Percentiles rank a stretch among this genome's conserved stretches.
Evolutionary conservation across 2,329 filamentous ascomycete species (phyloP).

Genomic region (Akanthomyces muscarius): DNA sequence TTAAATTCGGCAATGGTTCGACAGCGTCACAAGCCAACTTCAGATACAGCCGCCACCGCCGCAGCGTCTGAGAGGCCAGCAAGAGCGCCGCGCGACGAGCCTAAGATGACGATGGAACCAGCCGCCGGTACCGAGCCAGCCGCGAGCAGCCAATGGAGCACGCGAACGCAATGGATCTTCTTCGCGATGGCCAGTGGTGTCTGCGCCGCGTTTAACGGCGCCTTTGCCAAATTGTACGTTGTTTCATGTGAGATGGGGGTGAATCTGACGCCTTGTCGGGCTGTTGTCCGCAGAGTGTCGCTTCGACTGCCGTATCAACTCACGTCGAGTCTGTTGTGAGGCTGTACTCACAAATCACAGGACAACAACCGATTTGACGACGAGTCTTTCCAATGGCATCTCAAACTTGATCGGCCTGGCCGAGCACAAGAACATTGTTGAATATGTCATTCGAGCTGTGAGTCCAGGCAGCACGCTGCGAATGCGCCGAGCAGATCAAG

Average conservation of each 20-base stretch:
- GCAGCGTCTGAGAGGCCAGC: neutral
- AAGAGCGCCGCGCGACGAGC: neutral
- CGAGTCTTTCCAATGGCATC: constrained; percentile 42
- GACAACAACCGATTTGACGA: constrained; percentile 54
- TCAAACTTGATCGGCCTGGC: constrained; percentile 43
- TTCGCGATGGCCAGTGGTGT: constrained; percentile 70
- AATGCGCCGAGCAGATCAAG: no score
- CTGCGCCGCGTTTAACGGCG: constrained; percentile 76
- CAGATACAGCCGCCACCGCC: neutral
- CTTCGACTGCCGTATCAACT: no score
- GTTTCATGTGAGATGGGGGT: no score
- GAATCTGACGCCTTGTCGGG: neutral
- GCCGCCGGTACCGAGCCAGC: constrained; percentile 13
- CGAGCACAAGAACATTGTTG: constrained; percentile 39
- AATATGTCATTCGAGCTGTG: constrained; percentile 47
- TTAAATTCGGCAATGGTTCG: constrained; percentile 26
- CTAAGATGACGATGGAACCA: constrained; percentile 6
- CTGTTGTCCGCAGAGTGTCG: no score
- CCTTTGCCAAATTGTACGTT: constrained; percentile 76
- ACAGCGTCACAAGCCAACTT: constrained; percentile 22
- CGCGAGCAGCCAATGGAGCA: constrained; percentile 28
- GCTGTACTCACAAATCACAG: constrained; percentile 28
- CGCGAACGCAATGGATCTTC: constrained; percentile 55
- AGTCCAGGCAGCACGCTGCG: constrained; percentile 24
- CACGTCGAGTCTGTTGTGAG: neutral